Base-by-base conservation (phyloP, 2,329 filamentous ascomycete species). In the Rhexocercosporidium sp. region DNA sequence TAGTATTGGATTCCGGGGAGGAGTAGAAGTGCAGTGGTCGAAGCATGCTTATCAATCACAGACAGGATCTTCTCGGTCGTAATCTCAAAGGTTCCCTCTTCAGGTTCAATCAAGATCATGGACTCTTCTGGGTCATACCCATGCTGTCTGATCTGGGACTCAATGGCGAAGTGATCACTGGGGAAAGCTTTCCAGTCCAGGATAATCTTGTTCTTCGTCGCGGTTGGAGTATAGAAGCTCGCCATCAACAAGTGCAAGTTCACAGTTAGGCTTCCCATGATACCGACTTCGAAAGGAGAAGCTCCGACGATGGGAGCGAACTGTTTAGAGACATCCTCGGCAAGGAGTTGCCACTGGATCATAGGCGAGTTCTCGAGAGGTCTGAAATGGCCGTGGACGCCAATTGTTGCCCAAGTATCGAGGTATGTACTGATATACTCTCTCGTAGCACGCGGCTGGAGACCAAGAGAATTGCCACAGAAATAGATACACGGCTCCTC, bases 1-100 rank as follows among this genome's bases (percentile, higher is more conserved):
- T 96, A 97, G 82, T 94, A 97, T 77, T 97, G 94, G 49, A 97
- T 91, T 11, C 92, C 94, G 0, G 94, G 93, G 0, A 97, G 86
- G 4, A 97, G 85, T 0, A 97, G 81, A 9, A 97, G 80, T 1
- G 93, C 92, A 0, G 92, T 89, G 6, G 86, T 86, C 0, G 88
- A 84, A 54, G 90, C 91, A 75, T 97, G 90, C 67, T 88, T 81
- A 69, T 94, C 90, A 71, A 97, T 96, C 3, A 87, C 82, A 8
- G 85, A 83, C 11, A 96, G 82, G 47, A 97, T 91, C 70, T 89
- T 83, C 53, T 90, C 85, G 0, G 91, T 96, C 0, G 86, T 84
- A 59, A 97, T 84, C 67, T 89, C 85, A n/a, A 86, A 84, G 1
- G 79, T 78, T 8, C 79, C 79, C 18, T 85, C 81, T 54, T 87